phyloP scores from a whole-genome alignment of 768 basidiomycete species.

The Botryobasidium botryosum region DNA sequence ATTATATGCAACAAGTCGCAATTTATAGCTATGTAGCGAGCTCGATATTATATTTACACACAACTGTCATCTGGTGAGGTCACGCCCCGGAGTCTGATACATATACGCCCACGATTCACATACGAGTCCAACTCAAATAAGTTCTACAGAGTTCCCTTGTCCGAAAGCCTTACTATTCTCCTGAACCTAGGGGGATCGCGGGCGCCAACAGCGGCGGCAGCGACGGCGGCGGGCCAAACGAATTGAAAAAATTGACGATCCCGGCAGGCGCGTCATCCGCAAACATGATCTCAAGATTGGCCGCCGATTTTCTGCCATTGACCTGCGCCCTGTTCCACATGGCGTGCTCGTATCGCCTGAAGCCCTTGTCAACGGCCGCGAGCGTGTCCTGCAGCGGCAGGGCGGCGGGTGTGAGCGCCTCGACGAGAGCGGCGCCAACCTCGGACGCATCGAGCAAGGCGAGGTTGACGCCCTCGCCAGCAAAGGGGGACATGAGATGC shows the following conservation, averaged over 20 bases:
- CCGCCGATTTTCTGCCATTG: background rate
- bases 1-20: too few species aligned
- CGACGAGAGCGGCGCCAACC: slow-evolving; percentile 8
- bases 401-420: background rate
- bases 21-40: too few species aligned
- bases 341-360: background rate
- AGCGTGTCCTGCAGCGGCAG: too few species aligned
- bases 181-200: too few species aligned
- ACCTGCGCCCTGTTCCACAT: background rate
- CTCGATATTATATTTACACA: too few species aligned
- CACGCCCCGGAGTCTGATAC: too few species aligned
- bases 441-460: slow-evolving; percentile 19
- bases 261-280: background rate
- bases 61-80: too few species aligned
- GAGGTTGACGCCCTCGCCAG: slow-evolving; percentile 24
- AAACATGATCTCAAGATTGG: background rate
- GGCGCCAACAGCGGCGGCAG: too few species aligned
- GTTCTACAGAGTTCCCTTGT: too few species aligned
- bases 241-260: background rate
- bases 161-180: too few species aligned
- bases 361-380: background rate
- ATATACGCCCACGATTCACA: too few species aligned
- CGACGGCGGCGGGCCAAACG: background rate
- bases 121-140: too few species aligned
- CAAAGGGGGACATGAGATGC: slow-evolving; percentile 24